Evolutionary conservation across 2,329 filamentous ascomycete species (phyloP), one percentile per base, ranked within the genome.

Genomic region (Cercospora janseana): DNA sequence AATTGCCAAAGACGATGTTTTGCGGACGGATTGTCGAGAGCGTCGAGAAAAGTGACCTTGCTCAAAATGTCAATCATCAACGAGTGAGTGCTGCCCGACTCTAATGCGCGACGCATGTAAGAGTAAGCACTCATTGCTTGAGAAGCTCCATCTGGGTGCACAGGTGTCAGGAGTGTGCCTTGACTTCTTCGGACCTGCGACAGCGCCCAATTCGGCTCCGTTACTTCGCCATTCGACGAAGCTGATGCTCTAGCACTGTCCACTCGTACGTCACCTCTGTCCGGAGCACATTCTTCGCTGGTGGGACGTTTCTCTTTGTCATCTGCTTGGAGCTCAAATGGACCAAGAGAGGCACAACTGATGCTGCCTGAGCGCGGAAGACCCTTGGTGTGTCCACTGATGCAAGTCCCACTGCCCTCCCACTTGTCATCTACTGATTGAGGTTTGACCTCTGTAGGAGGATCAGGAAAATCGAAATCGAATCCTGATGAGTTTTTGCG

Each of bases 11-110:
- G 31, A 13, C 44, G 29, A 37, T 46, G 32, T 9, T 35, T 46
- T 18, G 32, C 44, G 13, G 44, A 32, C 16, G 44, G 44, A 6
- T 46, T 46, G n/a, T 46, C 44, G 5, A 46, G 20, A 6, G 44
- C 31, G 13, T 46, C 44, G 6, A 38, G 20, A 46, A 46, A 46
- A 6, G 44, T 46, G 1, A 24, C 44, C 2, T 23, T 35, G 21
- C 44, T 46, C 44, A 46, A 6, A 23, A 37, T 45, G 18, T 49
- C 44, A 7, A 46, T 29, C 20, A 42, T 13, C 15, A 42, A 3
- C 3, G n/a, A 9, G 7, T 15, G 38, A 24, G 13, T 42, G 7
- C 7, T 21, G 2, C 18, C 38, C 16, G 38, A 16, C 3, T 24
- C 38, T 21, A 42, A 24, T 8, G 26, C 24, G 13, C 15, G 13